Percentiles rank a stretch among this genome's conserved stretches.
Conservation (phyloP, 2,329 filamentous ascomycete species). For the Exserohilum rostratum region DNA sequence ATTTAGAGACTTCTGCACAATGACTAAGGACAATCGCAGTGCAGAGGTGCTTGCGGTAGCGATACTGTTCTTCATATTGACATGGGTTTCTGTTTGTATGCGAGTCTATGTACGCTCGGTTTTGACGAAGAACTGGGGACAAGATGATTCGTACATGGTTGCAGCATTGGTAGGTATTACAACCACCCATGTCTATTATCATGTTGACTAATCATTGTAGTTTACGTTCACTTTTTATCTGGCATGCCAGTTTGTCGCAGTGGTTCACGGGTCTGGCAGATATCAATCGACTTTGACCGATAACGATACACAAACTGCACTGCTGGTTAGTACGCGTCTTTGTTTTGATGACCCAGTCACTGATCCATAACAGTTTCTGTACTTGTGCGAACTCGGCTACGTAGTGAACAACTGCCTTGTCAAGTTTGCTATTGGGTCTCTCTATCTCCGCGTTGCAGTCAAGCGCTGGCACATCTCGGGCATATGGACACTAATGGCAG, state of each 20-base stretch:
- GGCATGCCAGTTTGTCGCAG: conserved; percentile 48
- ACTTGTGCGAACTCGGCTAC: conserved; percentile 63
- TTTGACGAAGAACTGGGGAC: conserved; percentile 47
- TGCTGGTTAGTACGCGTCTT: conserved; percentile 27
- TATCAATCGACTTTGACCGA: conserved; percentile 44
- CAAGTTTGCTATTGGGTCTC: conserved; percentile 60
- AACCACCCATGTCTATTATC: too few relatives aligned
- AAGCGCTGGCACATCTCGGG: conserved; percentile 53
- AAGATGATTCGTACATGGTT: conserved; percentile 52
- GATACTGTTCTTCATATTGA: conserved; percentile 47
- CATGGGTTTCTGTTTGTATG: conserved; percentile 47
- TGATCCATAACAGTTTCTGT: conserved; percentile 54
- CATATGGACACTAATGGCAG: conserved; percentile 55
- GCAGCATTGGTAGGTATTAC: conserved; percentile 36
- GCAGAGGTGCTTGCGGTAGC: conserved; percentile 37
- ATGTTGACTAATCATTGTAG: conserved; percentile 20
- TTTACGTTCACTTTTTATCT: conserved; percentile 51
- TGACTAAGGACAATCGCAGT: conserved; percentile 23
- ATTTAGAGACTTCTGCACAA: background rate
- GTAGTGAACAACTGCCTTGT: conserved; percentile 55
- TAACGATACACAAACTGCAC: conserved; percentile 34
- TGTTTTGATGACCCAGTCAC: background rate
- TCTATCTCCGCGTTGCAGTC: conserved; percentile 60
- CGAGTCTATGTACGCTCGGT: conserved; percentile 47
- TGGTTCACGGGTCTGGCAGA: conserved; percentile 49